Base-by-base conservation (phyloP, 148 eudicot genomes). In the Chenopodium berlandieri region DNA sequence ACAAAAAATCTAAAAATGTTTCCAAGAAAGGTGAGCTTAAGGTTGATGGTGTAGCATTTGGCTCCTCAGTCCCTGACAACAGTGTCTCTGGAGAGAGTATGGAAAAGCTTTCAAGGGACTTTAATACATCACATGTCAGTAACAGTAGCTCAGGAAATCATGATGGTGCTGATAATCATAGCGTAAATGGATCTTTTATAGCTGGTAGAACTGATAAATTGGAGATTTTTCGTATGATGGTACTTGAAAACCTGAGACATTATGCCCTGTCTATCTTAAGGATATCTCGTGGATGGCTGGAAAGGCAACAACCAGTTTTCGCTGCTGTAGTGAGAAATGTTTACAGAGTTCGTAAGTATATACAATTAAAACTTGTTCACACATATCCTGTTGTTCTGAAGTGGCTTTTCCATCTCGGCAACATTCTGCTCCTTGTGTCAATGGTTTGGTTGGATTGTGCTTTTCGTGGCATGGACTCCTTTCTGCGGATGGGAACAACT, bases 401-500 rank as follows among this genome's bases (percentile, higher is more conserved):
- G 82, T 91, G 98, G 97, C 86, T 89, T 77, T 84, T 84, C 80
- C 90, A 91, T 79, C 71, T 91, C 46, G 94, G 89, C 2, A 91
- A 85, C 73, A 84, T 94, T 47, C 11, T 90, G 78, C 90, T 96
- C 79, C 89, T 96, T 71, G 72, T 96, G 80, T 83, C 87, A 27
- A 78, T 92, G 92, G 79, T 91, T 77, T 96, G 99, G 99, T 84
- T 96, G 85, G 95, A 94, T 76, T 94, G 92, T 85, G 79, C 92
- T 80, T 66, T 91, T 69, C 90, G 99, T 84, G 99, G 99, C 81
- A 84, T 91, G 67, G 95, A 88, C 75, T 96, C 99, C 69, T 87
- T 96, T 82, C 82, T 96, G 52, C 89, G 92, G 81, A 94, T 94
- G 98, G 99, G 99, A 54, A 91, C 98, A 40, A 85, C 98, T 48